Base-by-base conservation (phyloP, 1,284 basidiomycete species). In the Coniophora puteana region DNA sequence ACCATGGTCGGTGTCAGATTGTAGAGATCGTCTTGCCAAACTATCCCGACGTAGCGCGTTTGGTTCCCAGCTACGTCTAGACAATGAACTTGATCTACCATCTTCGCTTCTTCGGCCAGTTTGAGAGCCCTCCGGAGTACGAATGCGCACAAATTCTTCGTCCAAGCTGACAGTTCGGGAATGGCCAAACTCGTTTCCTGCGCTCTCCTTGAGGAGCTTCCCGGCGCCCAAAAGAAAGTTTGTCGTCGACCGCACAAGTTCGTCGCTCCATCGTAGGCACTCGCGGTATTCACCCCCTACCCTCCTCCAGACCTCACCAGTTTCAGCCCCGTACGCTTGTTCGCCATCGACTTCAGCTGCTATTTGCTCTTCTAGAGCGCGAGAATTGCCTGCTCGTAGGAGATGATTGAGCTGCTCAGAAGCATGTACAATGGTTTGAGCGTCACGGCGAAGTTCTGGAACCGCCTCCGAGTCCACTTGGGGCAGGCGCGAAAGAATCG, bases 211-310 rank as follows among this genome's bases (percentile, higher is more conserved):
- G 41, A 89, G 58, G 7, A 84, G 68, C 55, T 75, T 78, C 20
- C 87, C 85, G 4, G 84, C 71, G 24, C 83, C 83, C 16, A 89
- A 63, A 47, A 90, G 59, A 46, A 90, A 77, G 28, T 76, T 78
- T 3, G 88, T 89, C 57, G 86, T 68, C 8, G 76, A 78, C 38
- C 88, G 66, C 2, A 89, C 80, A 30, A 88, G 66, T 53, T 89
- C 87, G 55, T 89, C 87, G 46, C 82, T 83, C 36, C 79, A 70
- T 50, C 83, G 68, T 46, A 85, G 49, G 36, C 76, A 74, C 42
- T 90, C 87, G 27, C 85, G 62, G 52, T 80, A 83, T 44, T 89
- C 85, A 4, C 69, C 71, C 1, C 83, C 81, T 8, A 89, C 73
- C 36, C 68, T 62, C 40, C 73, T 67, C 84, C 84, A 89, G 17